phyloP scores from a whole-genome alignment of 768 basidiomycete genomes.

The Rhizopogon vesiculosus region DNA sequence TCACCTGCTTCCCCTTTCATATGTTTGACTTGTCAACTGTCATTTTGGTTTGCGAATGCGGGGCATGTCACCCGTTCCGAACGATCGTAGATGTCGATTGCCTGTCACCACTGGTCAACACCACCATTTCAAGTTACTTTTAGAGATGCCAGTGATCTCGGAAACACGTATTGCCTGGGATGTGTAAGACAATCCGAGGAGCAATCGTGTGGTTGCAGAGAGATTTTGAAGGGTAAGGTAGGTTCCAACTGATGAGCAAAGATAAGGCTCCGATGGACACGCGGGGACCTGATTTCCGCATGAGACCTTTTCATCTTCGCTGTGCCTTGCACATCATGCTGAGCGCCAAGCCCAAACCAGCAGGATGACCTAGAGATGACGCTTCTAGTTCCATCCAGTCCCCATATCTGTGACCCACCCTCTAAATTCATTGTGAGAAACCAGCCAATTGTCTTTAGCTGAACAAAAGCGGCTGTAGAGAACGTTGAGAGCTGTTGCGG shows the following conservation, averaged over 20 bases:
- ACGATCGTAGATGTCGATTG: background rate
- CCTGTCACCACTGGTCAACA: background rate
- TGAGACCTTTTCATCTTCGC: background rate
- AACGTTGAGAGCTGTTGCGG: background rate
- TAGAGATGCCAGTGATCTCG: background rate
- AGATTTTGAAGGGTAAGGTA: background rate
- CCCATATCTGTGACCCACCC: background rate
- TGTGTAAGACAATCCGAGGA: background rate
- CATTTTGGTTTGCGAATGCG: background rate
- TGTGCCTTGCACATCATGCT: background rate
- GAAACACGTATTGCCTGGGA: background rate
- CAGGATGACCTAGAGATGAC: background rate
- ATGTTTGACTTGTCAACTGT: background rate
- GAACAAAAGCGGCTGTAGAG: too few relatives aligned
- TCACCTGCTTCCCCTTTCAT: background rate
- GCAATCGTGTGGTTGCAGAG: background rate
- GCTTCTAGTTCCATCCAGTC: background rate
- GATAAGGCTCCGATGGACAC: background rate
- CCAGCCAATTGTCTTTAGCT: too few relatives aligned
- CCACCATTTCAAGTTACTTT: background rate
- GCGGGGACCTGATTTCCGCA: background rate
- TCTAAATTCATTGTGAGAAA: too few relatives aligned
- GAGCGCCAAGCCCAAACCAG: background rate
- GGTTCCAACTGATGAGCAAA: background rate
- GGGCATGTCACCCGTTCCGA: background rate